A percentile compares a stretch with the other conserved stretches of the same genome.
Evolutionary conservation across 108 stramenopile genomes (phyloP).

Genomic region (Tribonema minus): DNA sequence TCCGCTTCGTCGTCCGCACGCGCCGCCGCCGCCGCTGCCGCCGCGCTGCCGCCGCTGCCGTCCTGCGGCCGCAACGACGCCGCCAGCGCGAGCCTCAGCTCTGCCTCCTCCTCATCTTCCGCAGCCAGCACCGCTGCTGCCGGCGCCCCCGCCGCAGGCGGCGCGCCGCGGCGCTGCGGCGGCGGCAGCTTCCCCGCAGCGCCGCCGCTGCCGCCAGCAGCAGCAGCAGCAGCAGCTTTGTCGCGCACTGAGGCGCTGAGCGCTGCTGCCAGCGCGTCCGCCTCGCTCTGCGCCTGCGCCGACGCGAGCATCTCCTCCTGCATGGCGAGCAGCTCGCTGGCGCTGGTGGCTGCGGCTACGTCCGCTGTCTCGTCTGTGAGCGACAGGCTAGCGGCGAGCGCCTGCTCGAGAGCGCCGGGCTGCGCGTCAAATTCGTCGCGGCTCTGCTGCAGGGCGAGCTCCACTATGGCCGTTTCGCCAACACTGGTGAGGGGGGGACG

Average conservation of each 20-base stretch:
- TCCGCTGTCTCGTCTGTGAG: constrained; percentile 19
- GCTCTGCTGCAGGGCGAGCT: neutral
- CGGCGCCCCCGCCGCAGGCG: no score
- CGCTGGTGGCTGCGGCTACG: constrained; percentile 8
- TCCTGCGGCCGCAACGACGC: neutral
- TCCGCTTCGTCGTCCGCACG: constrained; percentile 13
- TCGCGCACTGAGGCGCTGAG: constrained; percentile 6
- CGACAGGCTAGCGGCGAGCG: constrained; percentile 18
- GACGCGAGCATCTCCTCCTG: constrained; percentile 24
- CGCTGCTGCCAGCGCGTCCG: constrained; percentile 4
- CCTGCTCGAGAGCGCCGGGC: constrained; percentile 22
- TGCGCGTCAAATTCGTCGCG: neutral
- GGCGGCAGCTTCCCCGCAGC: neutral
- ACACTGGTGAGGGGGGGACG: no score
- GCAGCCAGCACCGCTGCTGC: neutral
- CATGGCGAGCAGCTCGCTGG: constrained; percentile 19
- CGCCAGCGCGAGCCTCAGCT: neutral
- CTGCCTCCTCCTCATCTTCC: neutral
- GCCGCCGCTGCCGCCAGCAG: neutral
- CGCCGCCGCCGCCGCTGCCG: neutral
- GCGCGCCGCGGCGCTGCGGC: no score
- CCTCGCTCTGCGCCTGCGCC: constrained; percentile 14
- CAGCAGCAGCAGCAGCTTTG: neutral
- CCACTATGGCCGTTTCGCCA: no score
- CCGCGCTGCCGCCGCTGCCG: neutral